Conservation (phyloP, 768 basidiomycete species). For the Russula ochroleuca region DNA sequence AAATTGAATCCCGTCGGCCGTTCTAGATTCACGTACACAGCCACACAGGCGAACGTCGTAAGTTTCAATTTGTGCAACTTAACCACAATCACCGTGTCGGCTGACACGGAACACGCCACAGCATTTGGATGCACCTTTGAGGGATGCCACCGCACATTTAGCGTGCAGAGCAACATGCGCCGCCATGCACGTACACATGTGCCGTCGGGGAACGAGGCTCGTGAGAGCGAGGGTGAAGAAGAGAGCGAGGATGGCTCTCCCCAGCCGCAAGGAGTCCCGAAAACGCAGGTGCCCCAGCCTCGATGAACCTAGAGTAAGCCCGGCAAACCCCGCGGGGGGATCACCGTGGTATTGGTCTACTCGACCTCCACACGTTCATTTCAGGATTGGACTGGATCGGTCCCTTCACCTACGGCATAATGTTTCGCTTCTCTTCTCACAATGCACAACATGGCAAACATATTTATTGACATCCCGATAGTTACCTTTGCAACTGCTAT, state of each 20-base stretch:
- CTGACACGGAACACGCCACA: conserved; percentile 32
- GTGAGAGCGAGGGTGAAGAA: conserved; percentile 23
- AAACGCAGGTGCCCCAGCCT: not conserved
- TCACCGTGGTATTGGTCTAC: conserved; percentile 3
- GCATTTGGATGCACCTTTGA: conserved; percentile 73
- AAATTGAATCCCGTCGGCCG: conserved; percentile 7
- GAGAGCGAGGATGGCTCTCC: conserved; percentile 27
- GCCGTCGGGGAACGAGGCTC: conserved; percentile 27
- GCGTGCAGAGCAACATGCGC: conserved; percentile 86
- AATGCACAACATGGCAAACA: conserved; percentile 17
- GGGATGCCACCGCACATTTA: conserved; percentile 76
- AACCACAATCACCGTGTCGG: conserved; percentile 16
- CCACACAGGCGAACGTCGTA: conserved; percentile 83
- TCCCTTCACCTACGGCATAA: conserved; percentile 13
- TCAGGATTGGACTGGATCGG: not conserved
- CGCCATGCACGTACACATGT: conserved; percentile 74
- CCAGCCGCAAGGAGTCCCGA: not conserved
- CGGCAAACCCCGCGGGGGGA: conserved; percentile 10
- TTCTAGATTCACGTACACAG: conserved; percentile 76
- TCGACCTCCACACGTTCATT: conserved; percentile 9
- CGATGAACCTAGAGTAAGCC: conserved; percentile 9
- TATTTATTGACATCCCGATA: conserved; percentile 21
- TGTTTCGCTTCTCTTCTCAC: conserved; percentile 11
- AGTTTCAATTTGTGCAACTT: conserved; percentile 33
- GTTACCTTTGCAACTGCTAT: conserved; percentile 22